Evolutionary conservation across 2,329 filamentous ascomycete genomes (phyloP), one percentile per base, ranked within the genome.

Genomic region (Rugonectria rugulosa): DNA sequence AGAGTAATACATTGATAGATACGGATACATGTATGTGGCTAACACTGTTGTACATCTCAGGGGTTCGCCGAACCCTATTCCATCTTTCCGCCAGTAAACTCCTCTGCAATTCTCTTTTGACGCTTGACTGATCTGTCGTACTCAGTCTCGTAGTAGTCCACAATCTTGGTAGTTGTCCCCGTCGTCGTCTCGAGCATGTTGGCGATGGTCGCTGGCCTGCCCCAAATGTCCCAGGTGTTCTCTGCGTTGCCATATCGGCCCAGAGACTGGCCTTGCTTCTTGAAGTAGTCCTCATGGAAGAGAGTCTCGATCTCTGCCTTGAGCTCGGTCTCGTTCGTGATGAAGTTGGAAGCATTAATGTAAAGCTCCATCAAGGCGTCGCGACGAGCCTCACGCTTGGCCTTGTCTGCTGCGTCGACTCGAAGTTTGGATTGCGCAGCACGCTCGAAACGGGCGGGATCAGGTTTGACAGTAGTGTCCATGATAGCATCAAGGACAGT

Each of bases 361-460:
- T 99, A 99, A 11, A 99, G 83, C 55, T 91, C 87, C 75, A 97
- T 91, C 24, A 99, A 77, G 14, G 88, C 83, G 62, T 94, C 86
- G 57, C 84, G 81, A 45, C 89, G 84, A 48, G 81, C 79, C 54
- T 87, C 81, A 37, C 80, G 78, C 70, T 87, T 86, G 9, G 63
- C 43, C 12, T 73, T 72, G 12, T 79, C 77, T 38, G 73, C 75
- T 43, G 37, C 37, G 11, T 40, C 37, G 11, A 40, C 37, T 23
- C 12, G 23, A 21, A 40, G 37, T 40, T 40, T 40, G 5, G 78
- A 78, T 41, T 69, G 73, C 23, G 77, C 72, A n/a, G 82, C 81
- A 49, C 82, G 80, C 51, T 76, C 71, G 68, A 86, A 83, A 29
- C 89, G 84, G 8, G 79, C 62, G 6, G 89, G 88, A 68, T 94